These are phyloP conservation scores for Tetrastigma voinierianum DNA, from an alignment of 164 flowering plant genomes.

Conservation along the genomic window DNA sequence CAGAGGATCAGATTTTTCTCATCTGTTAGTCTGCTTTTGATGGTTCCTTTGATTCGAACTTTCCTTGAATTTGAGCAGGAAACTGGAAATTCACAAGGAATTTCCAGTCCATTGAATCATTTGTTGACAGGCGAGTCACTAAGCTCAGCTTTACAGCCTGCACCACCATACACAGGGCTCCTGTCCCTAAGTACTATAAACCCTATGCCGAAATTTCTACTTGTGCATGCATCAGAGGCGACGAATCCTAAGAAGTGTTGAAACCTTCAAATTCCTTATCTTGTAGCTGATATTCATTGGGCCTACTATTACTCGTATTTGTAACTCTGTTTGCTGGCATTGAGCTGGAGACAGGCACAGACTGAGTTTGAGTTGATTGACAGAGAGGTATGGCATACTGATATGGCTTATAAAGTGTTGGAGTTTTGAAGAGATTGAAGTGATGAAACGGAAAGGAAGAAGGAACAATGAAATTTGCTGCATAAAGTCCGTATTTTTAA, in stretches of 20 bases:
- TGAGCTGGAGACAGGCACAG: not conserved
- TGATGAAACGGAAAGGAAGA: no score
- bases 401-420: constrained; percentile 18
- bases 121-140: no score
- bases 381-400: not conserved
- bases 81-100: constrained; percentile 37
- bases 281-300: constrained; percentile 44
- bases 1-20: constrained; percentile 32
- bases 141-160: no score
- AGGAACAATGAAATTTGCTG: no score
- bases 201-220: constrained; percentile 41
- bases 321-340: not conserved
- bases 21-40: constrained; percentile 38
- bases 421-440: no score
- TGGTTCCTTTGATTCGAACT: constrained; percentile 38
- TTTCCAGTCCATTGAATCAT: constrained; percentile 39
- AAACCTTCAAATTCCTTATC: no score
- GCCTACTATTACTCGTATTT: not conserved
- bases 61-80: no score
- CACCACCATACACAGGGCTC: no score
- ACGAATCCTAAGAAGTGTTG: no score
- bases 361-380: no score
- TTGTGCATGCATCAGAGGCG: not conserved
- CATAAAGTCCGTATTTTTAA: no score
- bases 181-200: constrained; percentile 43